phyloP scores from a whole-genome alignment of 2,329 filamentous ascomycete genomes.

The Alternaria incomplexa region DNA sequence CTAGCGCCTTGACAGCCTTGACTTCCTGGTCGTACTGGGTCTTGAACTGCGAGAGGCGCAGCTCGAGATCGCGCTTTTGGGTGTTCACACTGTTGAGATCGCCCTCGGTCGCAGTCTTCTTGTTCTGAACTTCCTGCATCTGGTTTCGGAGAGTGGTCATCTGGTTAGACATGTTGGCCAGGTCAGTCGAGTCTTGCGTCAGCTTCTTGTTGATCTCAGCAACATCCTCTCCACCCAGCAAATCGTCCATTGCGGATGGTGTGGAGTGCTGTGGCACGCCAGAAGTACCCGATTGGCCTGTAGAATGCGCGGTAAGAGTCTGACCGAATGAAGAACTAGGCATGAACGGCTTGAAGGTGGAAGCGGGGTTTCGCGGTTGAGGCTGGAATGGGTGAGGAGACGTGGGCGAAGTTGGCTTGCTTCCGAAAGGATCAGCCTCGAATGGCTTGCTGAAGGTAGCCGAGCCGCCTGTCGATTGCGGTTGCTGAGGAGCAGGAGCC shows the following conservation, averaged over 20 bases:
- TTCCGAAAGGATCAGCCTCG: constrained; percentile 68
- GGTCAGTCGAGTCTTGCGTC: constrained; percentile 85
- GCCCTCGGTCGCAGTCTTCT: constrained; percentile 78
- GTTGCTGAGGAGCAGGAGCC: constrained; percentile 60
- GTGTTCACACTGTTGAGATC: constrained; percentile 80
- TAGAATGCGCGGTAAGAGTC: constrained; percentile 76
- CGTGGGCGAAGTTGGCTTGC: constrained; percentile 58
- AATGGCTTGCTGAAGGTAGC: constrained; percentile 50
- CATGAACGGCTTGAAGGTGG: constrained; percentile 85
- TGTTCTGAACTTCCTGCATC: constrained; percentile 89
- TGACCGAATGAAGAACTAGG: constrained; percentile 93
- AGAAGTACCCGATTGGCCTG: constrained; percentile 64
- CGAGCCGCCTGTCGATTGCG: constrained; percentile 77
- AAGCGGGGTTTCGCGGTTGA: constrained; percentile 51
- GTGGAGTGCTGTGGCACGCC: constrained; percentile 50
- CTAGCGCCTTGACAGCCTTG: constrained; percentile 80
- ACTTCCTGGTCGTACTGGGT: constrained; percentile 92
- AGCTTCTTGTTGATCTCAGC: constrained; percentile 87
- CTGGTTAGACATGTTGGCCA: constrained; percentile 96
- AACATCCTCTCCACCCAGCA: constrained; percentile 83
- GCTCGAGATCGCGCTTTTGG: constrained; percentile 93
- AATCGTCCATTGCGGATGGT: constrained; percentile 72
- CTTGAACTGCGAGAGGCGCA: constrained; percentile 83
- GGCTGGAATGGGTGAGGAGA: constrained; percentile 59
- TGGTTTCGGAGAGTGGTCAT: constrained; percentile 89